These are phyloP conservation scores for Leccinum truebloodii DNA, from an alignment of 768 basidiomycete genomes.

Conservation along the genomic window DNA sequence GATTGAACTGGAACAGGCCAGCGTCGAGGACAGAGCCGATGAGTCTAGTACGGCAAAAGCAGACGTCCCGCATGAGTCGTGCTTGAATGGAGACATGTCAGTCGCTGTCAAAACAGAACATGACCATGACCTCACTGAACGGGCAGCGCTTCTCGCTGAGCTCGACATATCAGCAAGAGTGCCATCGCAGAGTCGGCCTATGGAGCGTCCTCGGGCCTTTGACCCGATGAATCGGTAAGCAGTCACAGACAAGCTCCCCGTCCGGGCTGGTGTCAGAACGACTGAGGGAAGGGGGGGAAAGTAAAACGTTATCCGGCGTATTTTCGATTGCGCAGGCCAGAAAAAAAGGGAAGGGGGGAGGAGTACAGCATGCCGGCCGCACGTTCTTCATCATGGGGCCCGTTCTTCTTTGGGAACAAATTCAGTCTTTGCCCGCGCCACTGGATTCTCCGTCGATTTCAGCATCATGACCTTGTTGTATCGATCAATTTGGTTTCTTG, in stretches of 20 bases:
- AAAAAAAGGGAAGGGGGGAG: not conserved
- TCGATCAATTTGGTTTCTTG: not conserved
- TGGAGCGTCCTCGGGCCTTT: not conserved
- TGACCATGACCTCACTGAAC: not conserved
- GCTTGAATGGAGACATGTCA: not conserved
- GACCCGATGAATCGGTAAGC: not conserved
- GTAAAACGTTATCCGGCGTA: not conserved
- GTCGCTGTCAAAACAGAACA: not conserved
- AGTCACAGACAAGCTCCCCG: not conserved
- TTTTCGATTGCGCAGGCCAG: not conserved
- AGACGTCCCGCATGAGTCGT: not conserved
- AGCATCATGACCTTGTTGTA: not conserved
- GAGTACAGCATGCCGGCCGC: not conserved
- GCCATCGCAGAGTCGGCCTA: not conserved
- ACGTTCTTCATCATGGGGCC: not conserved
- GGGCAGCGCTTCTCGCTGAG: not conserved
- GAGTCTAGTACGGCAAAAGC: not conserved
- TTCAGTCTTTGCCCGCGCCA: not conserved
- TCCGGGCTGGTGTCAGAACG: not conserved
- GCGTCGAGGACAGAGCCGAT: not conserved
- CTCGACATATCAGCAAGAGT: not conserved
- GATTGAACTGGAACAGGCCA: not conserved
- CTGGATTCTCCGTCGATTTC: conserved; percentile 8
- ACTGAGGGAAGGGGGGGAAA: not conserved
- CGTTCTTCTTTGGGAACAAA: not conserved